Base-by-base conservation (phyloP, 495 filamentous ascomycete genomes). In the Penicillium robsamsonii region DNA sequence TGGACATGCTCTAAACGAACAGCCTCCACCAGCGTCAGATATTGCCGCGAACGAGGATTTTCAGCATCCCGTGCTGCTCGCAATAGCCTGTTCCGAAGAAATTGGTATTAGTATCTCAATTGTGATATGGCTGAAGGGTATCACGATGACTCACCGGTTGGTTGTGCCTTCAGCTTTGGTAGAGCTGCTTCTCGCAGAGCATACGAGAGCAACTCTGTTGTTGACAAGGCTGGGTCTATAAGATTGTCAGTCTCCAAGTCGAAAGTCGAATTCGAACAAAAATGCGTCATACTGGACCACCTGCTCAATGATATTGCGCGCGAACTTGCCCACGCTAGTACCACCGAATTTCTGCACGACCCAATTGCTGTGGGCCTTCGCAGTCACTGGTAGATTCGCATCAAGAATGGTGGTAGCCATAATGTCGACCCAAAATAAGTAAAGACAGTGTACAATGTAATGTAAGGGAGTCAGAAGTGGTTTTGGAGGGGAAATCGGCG, bases 111-210 rank as follows among this genome's bases (percentile, higher is more conserved):
- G 62, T 38, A 49, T 13, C 9, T 27, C 20, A 8, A 50, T 17
- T 17, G 2, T 40, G 40, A 38, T 41, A 27, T 44, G 12, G 29
- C 5, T 22, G 45, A 44, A 38, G 47, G 12, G 25, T 40, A 31
- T 50, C 22, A 17, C 20, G 37, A 68, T 73, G 79, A 78, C 88
- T 84, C 77, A 95, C 90, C 91, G 84, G 76, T 94, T 97, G 42
- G 94, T 97, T 44, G 94, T 97, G 49, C 92, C 92, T 55, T 93
- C 90, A 29, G 82, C 82, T 71, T 97, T 97, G 62, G 90, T 93
- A 55, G 87, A 88, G 52, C 88, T 92, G 69, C 91, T 96, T 68
- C 92, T 75, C 20, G 94, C 94, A 41, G 94, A 98, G 66, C 94
- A 97, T 25, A 97, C 91, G 40, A 97, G 86, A 35, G 88, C 92